phyloP scores from a whole-genome alignment of 345 rosid species.

The Eucalyptus cladocalyx region DNA sequence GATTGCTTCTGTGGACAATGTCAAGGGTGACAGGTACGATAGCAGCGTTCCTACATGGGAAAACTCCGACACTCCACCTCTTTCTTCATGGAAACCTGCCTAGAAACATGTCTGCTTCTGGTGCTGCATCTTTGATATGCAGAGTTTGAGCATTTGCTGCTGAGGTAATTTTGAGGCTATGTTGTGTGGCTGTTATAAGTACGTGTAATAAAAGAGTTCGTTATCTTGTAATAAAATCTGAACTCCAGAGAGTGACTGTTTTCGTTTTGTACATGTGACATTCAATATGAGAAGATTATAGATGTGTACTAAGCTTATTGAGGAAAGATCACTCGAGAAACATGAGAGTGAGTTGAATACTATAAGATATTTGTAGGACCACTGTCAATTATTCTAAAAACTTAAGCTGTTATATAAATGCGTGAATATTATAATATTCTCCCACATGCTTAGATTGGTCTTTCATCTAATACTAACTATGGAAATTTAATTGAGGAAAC shows the following conservation, averaged over 20 bases:
- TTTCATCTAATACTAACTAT: too few relatives aligned
- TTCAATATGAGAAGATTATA: neutral
- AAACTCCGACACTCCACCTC: conserved; percentile 38
- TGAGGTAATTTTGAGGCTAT: neutral
- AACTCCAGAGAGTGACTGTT: neutral
- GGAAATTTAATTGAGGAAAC: too few relatives aligned
- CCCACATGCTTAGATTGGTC: too few relatives aligned
- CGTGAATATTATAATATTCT: too few relatives aligned
- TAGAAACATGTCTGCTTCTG: neutral
- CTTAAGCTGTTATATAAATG: too few relatives aligned
- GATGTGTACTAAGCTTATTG: neutral
- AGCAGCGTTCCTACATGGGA: conserved; percentile 7
- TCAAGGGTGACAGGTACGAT: conserved; percentile 39
- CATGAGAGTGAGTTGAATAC: neutral
- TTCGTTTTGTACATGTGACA: neutral
- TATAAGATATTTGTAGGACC: too few relatives aligned
- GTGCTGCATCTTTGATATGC: neutral
- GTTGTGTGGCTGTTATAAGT: neutral
- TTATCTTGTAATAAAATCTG: neutral
- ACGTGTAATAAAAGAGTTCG: neutral
- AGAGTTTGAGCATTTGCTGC: neutral
- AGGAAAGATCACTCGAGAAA: neutral
- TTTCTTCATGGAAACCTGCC: conserved; percentile 33
- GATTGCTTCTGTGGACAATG: conserved; percentile 21
- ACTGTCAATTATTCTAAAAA: accelerated